Base-by-base conservation (phyloP, 139 green algal species). In the Eudorina sp. region DNA sequence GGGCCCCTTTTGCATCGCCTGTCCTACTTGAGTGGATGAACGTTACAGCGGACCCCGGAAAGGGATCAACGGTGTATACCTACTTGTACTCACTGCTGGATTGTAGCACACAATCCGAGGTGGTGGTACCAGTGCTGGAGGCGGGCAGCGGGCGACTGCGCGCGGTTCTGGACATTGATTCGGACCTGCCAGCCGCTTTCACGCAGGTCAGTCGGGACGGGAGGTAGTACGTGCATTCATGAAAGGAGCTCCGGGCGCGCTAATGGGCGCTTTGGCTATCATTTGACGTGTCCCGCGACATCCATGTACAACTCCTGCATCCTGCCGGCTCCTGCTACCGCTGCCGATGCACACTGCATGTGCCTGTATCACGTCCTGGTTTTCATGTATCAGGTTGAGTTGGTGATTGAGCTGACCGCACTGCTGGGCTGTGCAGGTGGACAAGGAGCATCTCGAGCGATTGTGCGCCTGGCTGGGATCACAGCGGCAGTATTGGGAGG, bases 111-210 rank as follows among this genome's bases (percentile, higher is more conserved):
- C 82, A 84, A 41, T 94, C 90, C 2, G 93, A 95, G 85, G 66
- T 95, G 0, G 93, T 96, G 31, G 92, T 96, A 55, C 92, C 93
- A 0, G 36, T 95, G 68, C 0, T 94, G 21, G 70, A 41, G 40
- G 70, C 70, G 0, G 58, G 46, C 6, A 45, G 25, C 23, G 88
- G 85, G 11, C 46, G 31, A 41, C 84, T 95, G 53, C 62, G 93
- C 60, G 93, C 93, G 9, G 93, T 96, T 40, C 80, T 96, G 48
- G 93, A 96, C 51, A 46, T 96, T 0, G 93, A 96, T 64, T 94
- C 90, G 0, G 84, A 96, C 62, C 18, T 85, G 13, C 79, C 91
- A 1, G 92, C 84, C 0, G 93, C 83, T 7, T 88, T 88, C 36
- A 60, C 34, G 6, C 31, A 80, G 83, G 81, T 87, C 43, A 13